Base-by-base conservation (phyloP, 208 protist genomes). In the Giardia duodenalis region DNA sequence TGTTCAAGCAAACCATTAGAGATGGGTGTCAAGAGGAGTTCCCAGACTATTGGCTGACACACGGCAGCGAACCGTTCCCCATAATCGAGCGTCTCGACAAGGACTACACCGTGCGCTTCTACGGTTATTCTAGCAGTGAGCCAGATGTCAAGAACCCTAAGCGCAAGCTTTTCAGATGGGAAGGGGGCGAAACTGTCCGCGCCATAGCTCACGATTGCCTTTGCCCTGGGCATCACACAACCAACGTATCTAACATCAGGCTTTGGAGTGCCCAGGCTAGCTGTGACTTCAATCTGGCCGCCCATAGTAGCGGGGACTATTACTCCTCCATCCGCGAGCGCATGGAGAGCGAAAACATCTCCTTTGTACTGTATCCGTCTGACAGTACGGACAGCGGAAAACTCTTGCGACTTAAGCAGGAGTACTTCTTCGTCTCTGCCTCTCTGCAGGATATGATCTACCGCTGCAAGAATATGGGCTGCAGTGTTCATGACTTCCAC, bases 331-430 rank as follows among this genome's bases (percentile, higher is more conserved):
- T 97, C 86, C 86, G 93, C 10, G 93, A 95, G 0, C 94, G 94
- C 44, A 92, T 95, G 39, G 47, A 93, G 2, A 45, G 93, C 44
- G 95, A 96, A 86, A 96, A 95, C 43, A 97, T 97, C 92, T 96
- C 96, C n/a, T 94, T 92, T 57, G 96, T 97, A 39, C 94, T 97
- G 2, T 97, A 97, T 93, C 96, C 96, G 42, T 97, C 97, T 92
- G 96, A 97, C 94, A 57, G 67, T 43, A 94, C 88, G 39, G 93
- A 95, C 39, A 92, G 94, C 43, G 96, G 96, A 30, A 96, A 97
- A 88, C 94, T 96, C 92, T 93, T 97, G 0, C 92, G 96, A 47
- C 92, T 97, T 2, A 97, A 97, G 94, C 96, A 95, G 76, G 92
- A 95, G 42, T 97, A 97, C 91, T 96, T 97, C 90, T 96, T 97